A percentile compares a stretch with the other conserved stretches of the same genome.
Evolutionary conservation across 2,329 filamentous ascomycete genomes (phyloP).

Genomic region (Amauroascus verrucosus): DNA sequence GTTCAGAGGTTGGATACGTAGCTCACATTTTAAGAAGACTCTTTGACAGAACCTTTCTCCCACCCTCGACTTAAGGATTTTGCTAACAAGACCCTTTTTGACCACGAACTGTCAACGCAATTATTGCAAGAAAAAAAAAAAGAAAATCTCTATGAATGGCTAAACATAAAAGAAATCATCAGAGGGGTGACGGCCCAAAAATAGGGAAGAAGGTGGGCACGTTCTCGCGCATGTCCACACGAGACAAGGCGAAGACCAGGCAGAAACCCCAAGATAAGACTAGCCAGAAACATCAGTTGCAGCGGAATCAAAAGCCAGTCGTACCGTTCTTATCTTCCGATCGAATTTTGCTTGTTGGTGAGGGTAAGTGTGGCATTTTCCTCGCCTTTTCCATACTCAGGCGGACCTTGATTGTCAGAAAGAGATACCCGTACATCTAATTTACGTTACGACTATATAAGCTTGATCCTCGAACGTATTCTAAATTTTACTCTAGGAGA

Average conservation of each 20-base stretch:
- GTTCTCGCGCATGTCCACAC: slow-evolving; percentile 22
- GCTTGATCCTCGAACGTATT: neutral
- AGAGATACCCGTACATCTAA: neutral
- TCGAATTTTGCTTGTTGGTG: slow-evolving; percentile 36
- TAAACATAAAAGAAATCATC: slow-evolving; percentile 20
- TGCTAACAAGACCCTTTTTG: no score
- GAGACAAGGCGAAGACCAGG: neutral
- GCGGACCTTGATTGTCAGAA: neutral
- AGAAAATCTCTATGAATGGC: slow-evolving; percentile 16
- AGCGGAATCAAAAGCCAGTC: slow-evolving; percentile 23
- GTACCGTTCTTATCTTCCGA: slow-evolving; percentile 35
- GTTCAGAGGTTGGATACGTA: no score
- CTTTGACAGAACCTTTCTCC: no score
- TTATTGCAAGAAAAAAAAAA: no score
- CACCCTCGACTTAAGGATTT: no score
- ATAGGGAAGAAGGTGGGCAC: slow-evolving; percentile 22
- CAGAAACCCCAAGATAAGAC: slow-evolving; percentile 1
- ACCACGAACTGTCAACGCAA: no score
- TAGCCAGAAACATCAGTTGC: slow-evolving; percentile 15
- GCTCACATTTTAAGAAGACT: no score
- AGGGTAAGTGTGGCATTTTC: slow-evolving; percentile 29
- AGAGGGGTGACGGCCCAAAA: no score
- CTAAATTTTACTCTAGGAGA: slow-evolving; percentile 27
- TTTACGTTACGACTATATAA: neutral
- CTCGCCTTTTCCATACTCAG: neutral